A percentile compares a stretch with the other conserved stretches of the same genome.
phyloP scores from a whole-genome alignment of 306 rosid genomes.

The Canavalia ensiformis region DNA sequence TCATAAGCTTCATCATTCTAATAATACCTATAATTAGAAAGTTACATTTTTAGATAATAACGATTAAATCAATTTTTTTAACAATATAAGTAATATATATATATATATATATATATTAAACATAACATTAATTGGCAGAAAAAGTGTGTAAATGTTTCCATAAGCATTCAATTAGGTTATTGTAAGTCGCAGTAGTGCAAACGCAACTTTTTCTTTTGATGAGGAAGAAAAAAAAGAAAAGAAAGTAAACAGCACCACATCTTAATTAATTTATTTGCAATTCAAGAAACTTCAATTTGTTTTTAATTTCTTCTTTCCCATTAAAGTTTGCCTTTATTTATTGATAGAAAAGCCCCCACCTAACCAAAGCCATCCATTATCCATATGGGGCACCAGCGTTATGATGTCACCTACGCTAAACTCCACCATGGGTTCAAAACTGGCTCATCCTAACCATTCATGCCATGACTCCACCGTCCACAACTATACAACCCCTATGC shows the following conservation, averaged over 20 bases:
- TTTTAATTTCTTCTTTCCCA: not conserved
- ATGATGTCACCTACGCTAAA: not conserved
- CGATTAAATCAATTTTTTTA: too few species aligned
- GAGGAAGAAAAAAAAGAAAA: not conserved
- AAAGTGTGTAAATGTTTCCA: not conserved
- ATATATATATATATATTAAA: too few species aligned
- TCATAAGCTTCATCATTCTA: too few species aligned
- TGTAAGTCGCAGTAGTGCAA: not conserved
- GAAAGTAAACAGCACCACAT: not conserved
- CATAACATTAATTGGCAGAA: too few species aligned
- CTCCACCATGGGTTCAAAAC: not conserved
- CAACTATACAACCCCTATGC: slow-evolving; percentile 54
- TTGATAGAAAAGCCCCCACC: slow-evolving; percentile 2
- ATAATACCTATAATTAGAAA: too few species aligned
- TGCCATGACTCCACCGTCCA: slow-evolving; percentile 42
- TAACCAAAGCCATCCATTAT: not conserved
- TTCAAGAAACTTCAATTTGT: not conserved
- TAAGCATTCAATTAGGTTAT: not conserved
- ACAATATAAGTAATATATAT: too few species aligned
- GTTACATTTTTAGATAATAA: too few species aligned
- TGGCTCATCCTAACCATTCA: slow-evolving; percentile 5
- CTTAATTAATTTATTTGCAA: not conserved
- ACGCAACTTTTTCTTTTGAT: not conserved
- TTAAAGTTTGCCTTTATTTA: slow-evolving; percentile 24
- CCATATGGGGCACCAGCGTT: not conserved